Percentiles rank a stretch among this genome's conserved stretches.
Evolutionary conservation across 2,329 filamentous ascomycete species (phyloP).

Genomic region (Tolypocladium inflatum): DNA sequence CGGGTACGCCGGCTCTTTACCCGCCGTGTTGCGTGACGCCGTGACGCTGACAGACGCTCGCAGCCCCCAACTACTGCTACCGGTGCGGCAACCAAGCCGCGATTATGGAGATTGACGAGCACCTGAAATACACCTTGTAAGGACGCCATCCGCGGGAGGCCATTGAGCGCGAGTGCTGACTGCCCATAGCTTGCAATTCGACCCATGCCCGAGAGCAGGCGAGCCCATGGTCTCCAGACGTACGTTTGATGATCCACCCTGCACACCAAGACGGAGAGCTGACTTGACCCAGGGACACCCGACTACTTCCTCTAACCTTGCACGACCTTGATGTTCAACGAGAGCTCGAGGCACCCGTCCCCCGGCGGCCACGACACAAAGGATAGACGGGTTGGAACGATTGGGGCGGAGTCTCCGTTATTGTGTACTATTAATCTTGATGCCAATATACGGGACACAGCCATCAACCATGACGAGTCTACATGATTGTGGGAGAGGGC

Average conservation of each 20-base stretch:
- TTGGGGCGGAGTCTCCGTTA: conserved; percentile 11
- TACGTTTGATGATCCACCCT: conserved; percentile 28
- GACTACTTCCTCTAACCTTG: conserved; percentile 89
- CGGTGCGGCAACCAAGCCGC: conserved; percentile 97
- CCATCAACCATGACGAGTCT: conserved; percentile 6
- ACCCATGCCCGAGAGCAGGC: conserved; percentile 92
- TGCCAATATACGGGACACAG: conserved; percentile 9
- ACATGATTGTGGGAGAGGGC: conserved; percentile 5
- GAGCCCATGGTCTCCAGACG: conserved; percentile 98
- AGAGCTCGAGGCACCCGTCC: background rate
- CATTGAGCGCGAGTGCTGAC: conserved; percentile 14
- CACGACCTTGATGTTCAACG: conserved; percentile 2
- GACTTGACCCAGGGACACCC: conserved; percentile 54
- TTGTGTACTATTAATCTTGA: conserved; percentile 19
- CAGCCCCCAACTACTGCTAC: conserved; percentile 93
- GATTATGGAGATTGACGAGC: conserved; percentile 99
- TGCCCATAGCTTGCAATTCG: conserved; percentile 80
- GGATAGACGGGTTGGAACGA: conserved; percentile 10
- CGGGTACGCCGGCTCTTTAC: conserved; percentile 46
- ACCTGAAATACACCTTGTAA: conserved; percentile 98
- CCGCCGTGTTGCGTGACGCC: background rate
- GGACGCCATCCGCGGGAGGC: conserved; percentile 25
- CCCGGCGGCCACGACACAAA: conserved; percentile 8
- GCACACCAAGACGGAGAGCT: conserved; percentile 7
- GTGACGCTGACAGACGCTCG: conserved; percentile 9